Evolutionary conservation across 345 rosid genomes (phyloP).

Genomic region (Gossypium sturtianum): DNA sequence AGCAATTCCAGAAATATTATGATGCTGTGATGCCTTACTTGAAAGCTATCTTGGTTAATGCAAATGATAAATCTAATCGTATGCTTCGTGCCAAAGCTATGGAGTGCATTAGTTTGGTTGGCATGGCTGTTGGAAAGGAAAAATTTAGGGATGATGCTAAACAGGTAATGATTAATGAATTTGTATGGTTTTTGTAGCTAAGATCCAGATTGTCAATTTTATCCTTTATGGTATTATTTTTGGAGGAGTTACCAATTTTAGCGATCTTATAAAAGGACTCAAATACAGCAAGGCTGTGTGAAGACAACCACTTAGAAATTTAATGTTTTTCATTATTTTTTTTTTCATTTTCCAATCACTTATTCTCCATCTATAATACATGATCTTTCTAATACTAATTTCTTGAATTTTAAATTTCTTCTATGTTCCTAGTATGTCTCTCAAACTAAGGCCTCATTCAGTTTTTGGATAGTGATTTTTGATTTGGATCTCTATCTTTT

Average conservation of each 20-base stretch:
- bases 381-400: neutral
- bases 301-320: neutral
- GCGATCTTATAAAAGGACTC: neutral
- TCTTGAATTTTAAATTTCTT: neutral
- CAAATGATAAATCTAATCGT: conserved; percentile 54
- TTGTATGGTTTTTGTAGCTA: neutral
- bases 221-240: neutral
- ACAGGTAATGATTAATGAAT: conserved; percentile 36
- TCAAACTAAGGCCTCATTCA: neutral
- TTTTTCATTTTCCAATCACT: neutral
- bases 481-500: neutral
- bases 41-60: conserved; percentile 51
- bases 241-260: neutral
- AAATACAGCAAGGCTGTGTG: neutral
- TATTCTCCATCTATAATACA: neutral
- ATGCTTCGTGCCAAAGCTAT: conserved; percentile 76
- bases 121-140: conserved; percentile 78
- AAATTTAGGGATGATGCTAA: conserved; percentile 65
- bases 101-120: conserved; percentile 77
- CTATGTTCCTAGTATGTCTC: neutral
- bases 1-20: conserved; percentile 55
- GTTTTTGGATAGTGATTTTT: neutral
- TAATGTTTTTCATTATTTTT: neutral
- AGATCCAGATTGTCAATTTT: neutral
- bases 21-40: conserved; percentile 57